Percentiles rank a stretch among this genome's conserved stretches.
phyloP scores from a whole-genome alignment of 225 moss, liverwort and hornwort genomes.

The Polytrichum formosum region DNA sequence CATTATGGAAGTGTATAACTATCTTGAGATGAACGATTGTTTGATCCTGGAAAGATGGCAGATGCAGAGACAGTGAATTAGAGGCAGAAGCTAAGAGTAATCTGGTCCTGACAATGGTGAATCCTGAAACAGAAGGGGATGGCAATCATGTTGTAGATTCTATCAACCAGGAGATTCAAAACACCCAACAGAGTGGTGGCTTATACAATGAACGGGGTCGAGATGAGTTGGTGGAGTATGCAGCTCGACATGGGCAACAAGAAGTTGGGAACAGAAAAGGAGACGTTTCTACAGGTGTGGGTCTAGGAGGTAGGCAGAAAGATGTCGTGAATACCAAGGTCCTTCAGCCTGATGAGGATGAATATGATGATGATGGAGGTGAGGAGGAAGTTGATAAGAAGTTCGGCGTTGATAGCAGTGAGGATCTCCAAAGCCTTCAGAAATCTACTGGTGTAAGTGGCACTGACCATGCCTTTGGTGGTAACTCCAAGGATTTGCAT shows the following conservation, averaged over 20 bases:
- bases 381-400: conserved; percentile 35
- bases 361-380: conserved; percentile 62
- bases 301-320: conserved; percentile 10
- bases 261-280: conserved; percentile 16
- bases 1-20: too few species aligned
- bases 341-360: conserved; percentile 34
- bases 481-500: conserved; percentile 7
- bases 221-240: conserved; percentile 46
- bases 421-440: conserved; percentile 17
- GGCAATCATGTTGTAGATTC: conserved; percentile 5
- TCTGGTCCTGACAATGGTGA: conserved; percentile 17
- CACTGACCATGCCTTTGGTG: conserved; percentile 9
- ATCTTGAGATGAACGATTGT: not conserved
- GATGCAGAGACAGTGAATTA: conserved; percentile 21
- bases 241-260: conserved; percentile 39
- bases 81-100: not conserved
- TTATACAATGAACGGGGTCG: conserved; percentile 54
- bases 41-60: not conserved
- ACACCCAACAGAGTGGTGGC: conserved; percentile 39
- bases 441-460: conserved; percentile 11
- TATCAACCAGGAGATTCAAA: conserved; percentile 23
- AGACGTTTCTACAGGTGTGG: conserved; percentile 13
- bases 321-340: conserved; percentile 18
- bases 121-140: conserved; percentile 15
- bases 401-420: conserved; percentile 25